These are phyloP conservation scores for Ambrosiella beaveri DNA, from an alignment of 2,329 filamentous ascomycete genomes.

Conservation along the genomic window DNA sequence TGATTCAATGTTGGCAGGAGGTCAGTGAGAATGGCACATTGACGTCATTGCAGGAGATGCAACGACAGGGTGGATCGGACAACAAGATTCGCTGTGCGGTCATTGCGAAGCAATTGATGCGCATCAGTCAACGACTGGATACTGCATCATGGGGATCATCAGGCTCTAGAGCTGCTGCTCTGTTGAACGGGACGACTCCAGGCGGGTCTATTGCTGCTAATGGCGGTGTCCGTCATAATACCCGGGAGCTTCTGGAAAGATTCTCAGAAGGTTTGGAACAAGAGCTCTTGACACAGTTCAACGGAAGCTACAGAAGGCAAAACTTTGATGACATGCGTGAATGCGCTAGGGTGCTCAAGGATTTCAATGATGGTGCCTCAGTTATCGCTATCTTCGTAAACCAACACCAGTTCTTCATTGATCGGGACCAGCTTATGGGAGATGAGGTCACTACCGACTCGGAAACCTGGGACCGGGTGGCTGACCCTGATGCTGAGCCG, in stretches of 20 bases:
- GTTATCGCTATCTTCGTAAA: slow-evolving; percentile 96
- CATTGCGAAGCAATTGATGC: slow-evolving; percentile 81
- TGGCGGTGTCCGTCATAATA: slow-evolving; percentile 38
- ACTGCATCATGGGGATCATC: slow-evolving; percentile 55
- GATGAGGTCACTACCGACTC: slow-evolving; percentile 65
- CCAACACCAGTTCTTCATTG: slow-evolving; percentile 98
- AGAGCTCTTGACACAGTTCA: slow-evolving; percentile 87
- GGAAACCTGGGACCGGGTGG: slow-evolving; percentile 75
- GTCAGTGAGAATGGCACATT: slow-evolving; percentile 80
- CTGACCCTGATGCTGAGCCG: slow-evolving; percentile 83
- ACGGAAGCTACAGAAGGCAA: slow-evolving; percentile 85
- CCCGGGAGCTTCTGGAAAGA: slow-evolving; percentile 83
- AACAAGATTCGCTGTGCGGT: slow-evolving; percentile 89
- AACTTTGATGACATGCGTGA: slow-evolving; percentile 98
- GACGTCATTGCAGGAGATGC: slow-evolving; percentile 72
- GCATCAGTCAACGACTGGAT: slow-evolving; percentile 84
- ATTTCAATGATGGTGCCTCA: slow-evolving; percentile 90
- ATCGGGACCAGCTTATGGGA: slow-evolving; percentile 75
- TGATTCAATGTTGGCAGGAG: slow-evolving; percentile 94
- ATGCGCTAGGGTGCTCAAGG: slow-evolving; percentile 79
- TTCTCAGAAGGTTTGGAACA: slow-evolving; percentile 93
- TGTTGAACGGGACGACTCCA: slow-evolving; percentile 27
- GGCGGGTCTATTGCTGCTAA: slow-evolving; percentile 20
- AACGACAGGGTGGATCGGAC: slow-evolving; percentile 68
- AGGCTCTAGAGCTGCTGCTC: slow-evolving; percentile 35